These are phyloP conservation scores for Elaeis oleifera DNA, from an alignment of 202 grass and related monocot species.

Conservation along the genomic window DNA sequence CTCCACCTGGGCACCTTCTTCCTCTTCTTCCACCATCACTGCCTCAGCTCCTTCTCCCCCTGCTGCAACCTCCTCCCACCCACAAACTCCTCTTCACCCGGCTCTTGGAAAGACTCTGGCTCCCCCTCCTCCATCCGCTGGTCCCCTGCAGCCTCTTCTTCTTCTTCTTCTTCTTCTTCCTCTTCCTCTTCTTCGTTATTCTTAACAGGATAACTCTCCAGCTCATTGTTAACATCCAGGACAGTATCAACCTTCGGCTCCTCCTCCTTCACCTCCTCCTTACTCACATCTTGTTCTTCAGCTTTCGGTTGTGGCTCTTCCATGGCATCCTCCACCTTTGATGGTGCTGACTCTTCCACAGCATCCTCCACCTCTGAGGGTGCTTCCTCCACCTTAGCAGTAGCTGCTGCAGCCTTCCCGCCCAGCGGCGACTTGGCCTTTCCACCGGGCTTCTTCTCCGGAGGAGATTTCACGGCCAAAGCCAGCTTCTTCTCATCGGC, in stretches of 20 bases:
- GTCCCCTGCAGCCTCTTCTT: constrained; percentile 6
- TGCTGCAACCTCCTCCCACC: constrained; percentile 11
- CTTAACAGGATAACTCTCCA: not conserved
- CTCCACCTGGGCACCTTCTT: constrained; percentile 2
- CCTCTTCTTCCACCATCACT: not conserved
- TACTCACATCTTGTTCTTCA: not conserved
- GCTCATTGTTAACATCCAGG: not conserved
- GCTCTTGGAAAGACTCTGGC: not conserved
- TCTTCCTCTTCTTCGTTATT: constrained; percentile 13
- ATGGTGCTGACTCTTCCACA: not conserved
- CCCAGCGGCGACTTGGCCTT: not conserved
- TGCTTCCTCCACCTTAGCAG: not conserved
- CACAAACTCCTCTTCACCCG: not conserved
- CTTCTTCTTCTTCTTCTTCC: constrained; percentile 1
- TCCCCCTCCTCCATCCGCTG: constrained; percentile 27
- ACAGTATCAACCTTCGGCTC: not conserved
- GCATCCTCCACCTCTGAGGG: not conserved
- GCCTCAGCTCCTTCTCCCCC: constrained; percentile 1
- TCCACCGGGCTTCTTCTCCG: no score
- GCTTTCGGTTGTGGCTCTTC: not conserved
- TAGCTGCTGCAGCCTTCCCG: not conserved
- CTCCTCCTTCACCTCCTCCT: constrained; percentile 4
- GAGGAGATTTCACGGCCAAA: not conserved
- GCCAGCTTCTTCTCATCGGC: no score
- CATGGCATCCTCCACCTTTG: not conserved